Conservation (phyloP, 1,139 yeast genomes). For the Hyphopichia khmerensis region DNA sequence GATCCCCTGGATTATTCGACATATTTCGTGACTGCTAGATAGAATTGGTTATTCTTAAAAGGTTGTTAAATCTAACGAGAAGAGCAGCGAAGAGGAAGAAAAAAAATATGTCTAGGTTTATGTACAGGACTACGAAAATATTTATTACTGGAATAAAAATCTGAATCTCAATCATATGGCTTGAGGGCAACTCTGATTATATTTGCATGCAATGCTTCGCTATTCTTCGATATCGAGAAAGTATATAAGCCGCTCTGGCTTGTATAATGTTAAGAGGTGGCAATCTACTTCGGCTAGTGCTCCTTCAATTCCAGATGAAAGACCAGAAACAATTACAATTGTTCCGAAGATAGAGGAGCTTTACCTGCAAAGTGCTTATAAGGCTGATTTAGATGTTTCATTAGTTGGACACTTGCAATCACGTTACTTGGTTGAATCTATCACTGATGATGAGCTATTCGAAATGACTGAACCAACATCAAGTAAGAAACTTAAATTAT, state of each 20-base stretch:
- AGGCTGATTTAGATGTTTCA: conserved; percentile 35
- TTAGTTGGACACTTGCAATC: conserved; percentile 45
- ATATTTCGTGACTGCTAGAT: no score
- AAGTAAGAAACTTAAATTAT: conserved; percentile 51
- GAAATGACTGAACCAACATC: conserved; percentile 32
- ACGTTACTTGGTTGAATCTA: conserved; percentile 47
- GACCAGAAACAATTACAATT: conserved; percentile 30
- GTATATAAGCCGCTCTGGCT: not conserved
- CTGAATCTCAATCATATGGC: not conserved
- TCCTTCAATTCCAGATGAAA: not conserved
- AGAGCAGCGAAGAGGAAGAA: not conserved
- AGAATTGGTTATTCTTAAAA: not conserved
- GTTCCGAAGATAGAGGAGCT: conserved; percentile 37
- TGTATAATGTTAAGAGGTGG: not conserved
- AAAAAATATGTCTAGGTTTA: not conserved
- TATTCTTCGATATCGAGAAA: not conserved
- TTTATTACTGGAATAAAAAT: not conserved
- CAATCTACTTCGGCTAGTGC: not conserved
- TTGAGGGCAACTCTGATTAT: no score
- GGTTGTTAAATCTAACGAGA: not conserved
- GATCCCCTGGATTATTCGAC: conserved; percentile 6
- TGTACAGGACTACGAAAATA: not conserved
- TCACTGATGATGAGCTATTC: conserved; percentile 48
- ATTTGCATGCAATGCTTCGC: not conserved
- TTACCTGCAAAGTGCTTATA: conserved; percentile 22